Evolutionary conservation across 352 stramenopile species (phyloP), one percentile per base, ranked within the genome.

Genomic region (Globisporangium ultimum): DNA sequence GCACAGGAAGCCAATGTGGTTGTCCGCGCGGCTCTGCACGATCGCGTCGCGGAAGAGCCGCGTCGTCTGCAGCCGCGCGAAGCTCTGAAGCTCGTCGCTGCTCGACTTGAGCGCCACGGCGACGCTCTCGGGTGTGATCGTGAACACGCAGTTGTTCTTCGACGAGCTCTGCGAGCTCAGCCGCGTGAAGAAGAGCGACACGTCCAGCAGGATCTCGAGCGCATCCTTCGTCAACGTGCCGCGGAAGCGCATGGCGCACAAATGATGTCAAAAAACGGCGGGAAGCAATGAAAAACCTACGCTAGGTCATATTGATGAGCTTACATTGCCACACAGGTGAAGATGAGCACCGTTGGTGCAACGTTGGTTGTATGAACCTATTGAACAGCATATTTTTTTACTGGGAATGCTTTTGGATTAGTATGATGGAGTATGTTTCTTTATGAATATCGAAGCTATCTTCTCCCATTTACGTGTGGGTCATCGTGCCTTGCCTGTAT

Each of bases 1-100:
- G 51, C 84, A 90, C 10, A 81, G 17, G 60, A 94, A 94, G 10
- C 74, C 80, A 60, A 94, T 94, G 73, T 88, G 71, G 70, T 94
- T 89, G 53, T 85, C 76, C 2, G 81, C 80, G 41, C 72, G 84
- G 28, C 80, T 91, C 63, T 94, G 74, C 45, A 94, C 74, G 9
- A 82, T 63, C 17, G 84, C 78, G 55, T 91, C 80, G 53, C 80
- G 71, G 61, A 94, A 94, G 13, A 94, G 66, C 10, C 84, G 78
- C 21, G 61, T 51, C n/a, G 70, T 83, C 54, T 78, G 72, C 28
- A 94, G 70, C 20, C 76, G 76, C 40, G 83, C 78, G 57, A 92
- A 94, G 53, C 78, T 88, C 66, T 91, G 80, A 15, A 91, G 70
- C 67, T 94, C 84, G 59, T 91, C 80, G 60, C 78, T 74, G 51